Base-by-base conservation (phyloP, 108 stramenopile species). In the Epithemia pelagica region DNA sequence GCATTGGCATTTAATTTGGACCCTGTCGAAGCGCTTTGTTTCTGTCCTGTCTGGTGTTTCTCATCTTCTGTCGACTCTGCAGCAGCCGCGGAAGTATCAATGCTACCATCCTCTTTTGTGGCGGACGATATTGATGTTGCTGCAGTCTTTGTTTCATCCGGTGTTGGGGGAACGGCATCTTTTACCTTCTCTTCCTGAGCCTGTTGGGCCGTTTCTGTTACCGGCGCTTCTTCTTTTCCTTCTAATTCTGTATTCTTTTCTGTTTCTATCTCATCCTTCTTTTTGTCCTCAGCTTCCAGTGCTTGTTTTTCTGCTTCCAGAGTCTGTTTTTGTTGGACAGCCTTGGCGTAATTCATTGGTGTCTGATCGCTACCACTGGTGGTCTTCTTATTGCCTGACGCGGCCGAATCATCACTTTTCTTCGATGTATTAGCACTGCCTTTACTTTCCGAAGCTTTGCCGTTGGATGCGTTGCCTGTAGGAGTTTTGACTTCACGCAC, bases 1-100 rank as follows among this genome's bases (percentile, higher is more conserved):
- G 92, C 89, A 54, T 85, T 90, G 65, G 89, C 84, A 59, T 85
- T 90, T 74, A 94, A 81, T 61, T 94, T 94, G 58, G 73, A 68
- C 30, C 63, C 81, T 59, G 77, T 65, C n/a, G n/a, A n/a, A n/a
- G n/a, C n/a, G 31, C 76, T 74, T 55, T 56, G 62, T 37, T 63
- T 63, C 32, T n/a, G 32, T 24, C 7, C 8, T 5, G 28, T 23
- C n/a, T 64, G 21, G 8, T 54, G 26, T 65, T 65, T 75, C n/a
- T 59, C 69, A 26, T 59, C 73, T 20, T 32, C 25, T 46, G 37
- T 46, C 37, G 37, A 46, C 25, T 58, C 19, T 18, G 37, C 54
- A 30, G 30, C 54, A 29, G 37, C n/a, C 26, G 66, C 51, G 33
- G 37, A 26, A 57, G 37, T 15, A 22, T 65, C 32, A 19, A 68